Conservation (phyloP, 768 basidiomycete species). For the Lentinula detonsa region DNA sequence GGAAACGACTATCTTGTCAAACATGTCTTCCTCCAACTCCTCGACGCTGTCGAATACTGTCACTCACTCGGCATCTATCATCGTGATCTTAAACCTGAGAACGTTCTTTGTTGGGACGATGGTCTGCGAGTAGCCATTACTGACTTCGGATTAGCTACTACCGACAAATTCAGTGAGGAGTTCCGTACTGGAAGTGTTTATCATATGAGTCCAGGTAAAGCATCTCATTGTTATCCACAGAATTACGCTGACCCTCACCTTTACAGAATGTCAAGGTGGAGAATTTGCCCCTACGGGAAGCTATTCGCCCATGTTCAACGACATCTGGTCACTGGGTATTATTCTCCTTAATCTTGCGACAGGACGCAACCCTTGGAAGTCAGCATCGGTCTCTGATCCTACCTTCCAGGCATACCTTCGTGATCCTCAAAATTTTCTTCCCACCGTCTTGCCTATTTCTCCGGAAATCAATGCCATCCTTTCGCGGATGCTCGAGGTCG, state of each 20-base stretch:
- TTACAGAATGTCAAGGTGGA: slow-evolving; percentile 87
- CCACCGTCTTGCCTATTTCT: slow-evolving; percentile 78
- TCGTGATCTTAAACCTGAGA: slow-evolving; percentile 97
- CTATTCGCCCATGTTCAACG: slow-evolving; percentile 86
- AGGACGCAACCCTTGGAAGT: slow-evolving; percentile 94
- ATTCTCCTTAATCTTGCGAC: slow-evolving; percentile 94
- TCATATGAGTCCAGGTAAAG: slow-evolving; percentile 91
- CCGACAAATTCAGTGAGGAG: slow-evolving; percentile 78
- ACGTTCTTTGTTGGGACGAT: slow-evolving; percentile 78
- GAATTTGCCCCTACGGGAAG: slow-evolving; percentile 52
- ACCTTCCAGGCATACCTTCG: slow-evolving; percentile 86
- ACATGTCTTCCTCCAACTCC: slow-evolving; percentile 85
- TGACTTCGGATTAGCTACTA: slow-evolving; percentile 93
- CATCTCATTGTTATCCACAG: slow-evolving; percentile 8
- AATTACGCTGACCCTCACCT: slow-evolving; percentile 15
- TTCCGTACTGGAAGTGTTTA: slow-evolving; percentile 97
- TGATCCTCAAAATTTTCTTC: slow-evolving; percentile 75
- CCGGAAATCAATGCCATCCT: slow-evolving; percentile 67
- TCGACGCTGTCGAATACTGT: slow-evolving; percentile 91
- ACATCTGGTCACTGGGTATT: slow-evolving; percentile 95
- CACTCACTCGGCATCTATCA: slow-evolving; percentile 92
- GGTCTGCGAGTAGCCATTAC: slow-evolving; percentile 81
- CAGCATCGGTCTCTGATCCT: slow-evolving; percentile 74
- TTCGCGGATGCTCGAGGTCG: slow-evolving; percentile 63
- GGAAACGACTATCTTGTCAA: slow-evolving; percentile 84